Evolutionary conservation across 371 early-diverging fungal species (phyloP).

Genomic region (Saksenaea vasiformis): DNA sequence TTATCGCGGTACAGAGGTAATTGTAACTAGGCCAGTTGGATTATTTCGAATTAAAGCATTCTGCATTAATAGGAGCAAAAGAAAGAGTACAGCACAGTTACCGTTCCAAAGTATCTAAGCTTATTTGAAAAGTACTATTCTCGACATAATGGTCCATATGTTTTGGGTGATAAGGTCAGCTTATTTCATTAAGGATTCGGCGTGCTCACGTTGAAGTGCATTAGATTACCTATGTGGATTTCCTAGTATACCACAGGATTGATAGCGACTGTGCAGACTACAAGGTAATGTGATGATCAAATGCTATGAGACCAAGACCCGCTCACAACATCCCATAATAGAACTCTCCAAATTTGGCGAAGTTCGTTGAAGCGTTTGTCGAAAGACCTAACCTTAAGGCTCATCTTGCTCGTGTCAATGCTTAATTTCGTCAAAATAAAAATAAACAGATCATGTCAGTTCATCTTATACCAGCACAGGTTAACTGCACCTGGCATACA

Average conservation of each 20-base stretch:
- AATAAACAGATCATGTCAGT: too few species aligned
- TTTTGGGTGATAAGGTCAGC: constrained; percentile 22
- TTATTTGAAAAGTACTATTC: constrained; percentile 12
- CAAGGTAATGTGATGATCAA: neutral
- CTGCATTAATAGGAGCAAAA: neutral
- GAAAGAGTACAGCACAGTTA: constrained; percentile 5
- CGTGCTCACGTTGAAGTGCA: neutral
- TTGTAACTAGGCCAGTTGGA: too few species aligned
- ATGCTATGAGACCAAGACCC: neutral
- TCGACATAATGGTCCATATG: constrained; percentile 22
- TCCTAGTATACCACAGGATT: constrained; percentile 21
- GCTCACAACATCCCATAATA: neutral
- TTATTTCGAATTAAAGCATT: neutral
- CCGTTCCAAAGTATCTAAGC: neutral
- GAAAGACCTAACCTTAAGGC: constrained; percentile 22
- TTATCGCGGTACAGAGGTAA: constrained; percentile 1
- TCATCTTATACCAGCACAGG: too few species aligned
- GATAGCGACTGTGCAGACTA: constrained; percentile 13
- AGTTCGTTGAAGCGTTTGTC: constrained; percentile 24
- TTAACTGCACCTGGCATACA: too few species aligned
- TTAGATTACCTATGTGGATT: constrained; percentile 31
- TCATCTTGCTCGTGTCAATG: constrained; percentile 4
- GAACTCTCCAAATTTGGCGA: constrained; percentile 23
- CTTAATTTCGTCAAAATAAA: neutral
- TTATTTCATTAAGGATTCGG: too few species aligned